These are phyloP conservation scores for Colletotrichum sp. DNA, from an alignment of 2,329 filamentous ascomycete genomes.

Conservation along the genomic window DNA sequence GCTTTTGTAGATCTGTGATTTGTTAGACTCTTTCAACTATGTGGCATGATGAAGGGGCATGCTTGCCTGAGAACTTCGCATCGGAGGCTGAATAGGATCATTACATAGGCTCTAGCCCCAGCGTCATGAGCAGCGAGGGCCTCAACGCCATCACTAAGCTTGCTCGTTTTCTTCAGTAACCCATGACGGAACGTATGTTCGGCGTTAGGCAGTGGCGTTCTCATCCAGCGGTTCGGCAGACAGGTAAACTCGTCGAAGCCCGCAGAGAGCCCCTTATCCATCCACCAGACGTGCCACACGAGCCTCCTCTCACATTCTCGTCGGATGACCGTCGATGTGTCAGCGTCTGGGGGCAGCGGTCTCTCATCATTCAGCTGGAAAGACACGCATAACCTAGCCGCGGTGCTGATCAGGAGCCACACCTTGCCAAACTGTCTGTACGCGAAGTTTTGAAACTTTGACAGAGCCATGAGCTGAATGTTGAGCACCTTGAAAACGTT, in stretches of 20 bases:
- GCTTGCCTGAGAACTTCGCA: background rate
- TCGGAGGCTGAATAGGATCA: background rate
- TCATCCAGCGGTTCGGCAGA: background rate
- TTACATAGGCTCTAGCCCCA: background rate
- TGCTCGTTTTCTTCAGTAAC: background rate
- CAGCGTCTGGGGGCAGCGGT: background rate
- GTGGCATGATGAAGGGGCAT: background rate
- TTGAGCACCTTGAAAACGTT: background rate
- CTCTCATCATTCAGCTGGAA: slow-evolving; percentile 11
- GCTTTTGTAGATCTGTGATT: background rate
- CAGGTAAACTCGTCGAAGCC: slow-evolving; percentile 6
- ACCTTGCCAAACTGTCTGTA: slow-evolving; percentile 10
- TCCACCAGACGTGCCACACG: slow-evolving; percentile 5
- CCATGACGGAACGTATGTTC: slow-evolving; percentile 1
- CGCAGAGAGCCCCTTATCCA: slow-evolving; percentile 10
- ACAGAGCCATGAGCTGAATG: background rate
- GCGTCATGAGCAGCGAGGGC: background rate
- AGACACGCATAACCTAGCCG: background rate
- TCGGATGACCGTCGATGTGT: background rate
- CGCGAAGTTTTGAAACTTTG: slow-evolving; percentile 11
- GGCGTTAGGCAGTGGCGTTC: background rate
- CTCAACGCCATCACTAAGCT: background rate
- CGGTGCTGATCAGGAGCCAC: slow-evolving; percentile 5
- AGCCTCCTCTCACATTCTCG: slow-evolving; percentile 5
- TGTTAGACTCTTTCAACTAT: background rate